Evolutionary conservation across 331 rosid species (phyloP).

Genomic region (Saraca asoca): DNA sequence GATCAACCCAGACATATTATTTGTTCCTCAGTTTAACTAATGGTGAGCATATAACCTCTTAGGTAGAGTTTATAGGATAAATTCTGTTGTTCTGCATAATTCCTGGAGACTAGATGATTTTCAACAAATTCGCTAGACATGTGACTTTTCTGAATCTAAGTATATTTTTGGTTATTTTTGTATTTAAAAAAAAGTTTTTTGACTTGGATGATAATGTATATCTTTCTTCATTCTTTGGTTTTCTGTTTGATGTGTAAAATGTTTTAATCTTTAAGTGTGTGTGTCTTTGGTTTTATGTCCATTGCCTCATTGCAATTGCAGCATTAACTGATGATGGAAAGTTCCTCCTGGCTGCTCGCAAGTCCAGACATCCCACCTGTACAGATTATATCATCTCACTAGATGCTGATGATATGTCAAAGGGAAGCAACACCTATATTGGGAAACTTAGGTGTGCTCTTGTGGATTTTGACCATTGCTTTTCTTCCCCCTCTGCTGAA

Average conservation of each 20-base stretch:
- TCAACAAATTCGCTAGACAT: too few species aligned
- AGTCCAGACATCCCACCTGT: conserved; percentile 86
- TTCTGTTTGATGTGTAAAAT: background rate
- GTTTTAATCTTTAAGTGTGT: too few species aligned
- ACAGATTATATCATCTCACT: conserved; percentile 89
- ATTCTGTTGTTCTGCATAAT: too few species aligned
- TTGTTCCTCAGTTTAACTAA: conserved; percentile 76
- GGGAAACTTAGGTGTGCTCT: conserved; percentile 81
- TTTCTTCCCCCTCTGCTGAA: background rate
- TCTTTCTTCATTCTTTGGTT: conserved; percentile 12
- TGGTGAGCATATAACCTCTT: conserved; percentile 57
- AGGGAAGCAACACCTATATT: conserved; percentile 94
- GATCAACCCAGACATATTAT: conserved; percentile 77
- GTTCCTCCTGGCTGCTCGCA: conserved; percentile 90
- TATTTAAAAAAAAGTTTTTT: too few species aligned
- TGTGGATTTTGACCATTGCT: conserved; percentile 4
- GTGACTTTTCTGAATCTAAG: too few species aligned
- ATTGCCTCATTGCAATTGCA: conserved; percentile 39
- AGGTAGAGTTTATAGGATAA: conserved; percentile 3
- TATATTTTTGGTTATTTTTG: too few species aligned
- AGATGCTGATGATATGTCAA: conserved; percentile 81
- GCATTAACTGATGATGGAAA: conserved; percentile 93
- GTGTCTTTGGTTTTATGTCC: too few species aligned
- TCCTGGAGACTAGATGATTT: too few species aligned
- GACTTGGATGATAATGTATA: too few species aligned